Evolutionary conservation across 495 filamentous ascomycete species (phyloP).

Genomic region (Hypoxylon perforatum): DNA sequence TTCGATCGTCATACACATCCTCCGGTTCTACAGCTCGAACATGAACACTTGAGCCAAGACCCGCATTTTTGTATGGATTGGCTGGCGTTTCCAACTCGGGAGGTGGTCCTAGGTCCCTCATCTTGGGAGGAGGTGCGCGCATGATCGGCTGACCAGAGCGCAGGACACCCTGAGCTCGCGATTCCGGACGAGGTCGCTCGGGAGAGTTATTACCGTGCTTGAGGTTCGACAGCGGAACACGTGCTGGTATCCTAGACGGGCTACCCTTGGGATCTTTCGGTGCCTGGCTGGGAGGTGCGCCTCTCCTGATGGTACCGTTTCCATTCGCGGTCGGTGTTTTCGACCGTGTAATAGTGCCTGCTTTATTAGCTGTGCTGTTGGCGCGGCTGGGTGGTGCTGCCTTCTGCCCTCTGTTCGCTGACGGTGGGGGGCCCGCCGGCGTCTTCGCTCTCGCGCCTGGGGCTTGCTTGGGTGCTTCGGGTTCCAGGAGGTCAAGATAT

Average conservation of each 20-base stretch:
- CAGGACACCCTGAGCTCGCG: constrained; percentile 49
- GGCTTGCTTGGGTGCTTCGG: constrained; percentile 68
- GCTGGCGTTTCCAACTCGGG: constrained; percentile 73
- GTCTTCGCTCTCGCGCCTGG: constrained; percentile 82
- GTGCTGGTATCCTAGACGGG: constrained; percentile 85
- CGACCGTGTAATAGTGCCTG: constrained; percentile 63
- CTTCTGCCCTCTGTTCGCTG: constrained; percentile 54
- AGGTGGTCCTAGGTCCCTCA: constrained; percentile 80
- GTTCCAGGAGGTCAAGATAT: constrained; percentile 82
- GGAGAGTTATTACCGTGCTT: constrained; percentile 86
- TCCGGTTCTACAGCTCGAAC: constrained; percentile 84
- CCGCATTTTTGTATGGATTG: constrained; percentile 70
- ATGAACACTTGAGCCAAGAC: constrained; percentile 71
- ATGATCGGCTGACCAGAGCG: constrained; percentile 59
- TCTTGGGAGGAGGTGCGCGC: constrained; percentile 83
- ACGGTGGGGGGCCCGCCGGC: constrained; percentile 70
- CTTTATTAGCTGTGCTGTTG: constrained; percentile 51
- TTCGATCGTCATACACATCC: constrained; percentile 82
- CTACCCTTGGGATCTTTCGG: constrained; percentile 54
- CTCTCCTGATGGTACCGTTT: constrained; percentile 44
- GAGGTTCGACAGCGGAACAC: constrained; percentile 81
- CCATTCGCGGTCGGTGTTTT: constrained; percentile 71
- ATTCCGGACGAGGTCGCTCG: constrained; percentile 69
- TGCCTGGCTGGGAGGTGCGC: constrained; percentile 34
- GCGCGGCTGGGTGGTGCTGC: constrained; percentile 53